These are phyloP conservation scores for Bipolaris cookei DNA, from an alignment of 2,329 filamentous ascomycete genomes.

Conservation along the genomic window DNA sequence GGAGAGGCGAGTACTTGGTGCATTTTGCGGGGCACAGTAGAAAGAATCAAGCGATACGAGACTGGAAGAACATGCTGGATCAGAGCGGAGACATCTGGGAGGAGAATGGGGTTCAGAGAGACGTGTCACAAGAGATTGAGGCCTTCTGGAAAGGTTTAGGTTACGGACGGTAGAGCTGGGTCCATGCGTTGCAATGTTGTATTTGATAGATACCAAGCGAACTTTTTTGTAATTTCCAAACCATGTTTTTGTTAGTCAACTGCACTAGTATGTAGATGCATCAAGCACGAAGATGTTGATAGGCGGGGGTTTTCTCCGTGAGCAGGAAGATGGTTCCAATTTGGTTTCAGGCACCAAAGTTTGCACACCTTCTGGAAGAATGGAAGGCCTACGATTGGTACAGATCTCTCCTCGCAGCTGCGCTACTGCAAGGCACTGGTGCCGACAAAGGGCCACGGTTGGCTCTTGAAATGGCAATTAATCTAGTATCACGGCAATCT, in stretches of 20 bases:
- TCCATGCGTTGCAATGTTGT: neutral
- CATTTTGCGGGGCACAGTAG: constrained; percentile 51
- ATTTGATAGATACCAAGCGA: neutral
- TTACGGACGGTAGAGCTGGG: neutral
- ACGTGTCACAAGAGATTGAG: constrained; percentile 33
- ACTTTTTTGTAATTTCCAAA: neutral
- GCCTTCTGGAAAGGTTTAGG: constrained; percentile 24
- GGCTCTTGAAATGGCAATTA: neutral
- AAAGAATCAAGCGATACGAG: constrained; percentile 45
- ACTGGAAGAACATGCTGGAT: constrained; percentile 38
- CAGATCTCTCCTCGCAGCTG: neutral
- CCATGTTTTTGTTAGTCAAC: too few species aligned
- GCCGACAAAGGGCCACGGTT: too few species aligned
- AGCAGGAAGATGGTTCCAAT: too few species aligned
- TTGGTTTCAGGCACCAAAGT: too few species aligned
- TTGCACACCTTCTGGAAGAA: neutral
- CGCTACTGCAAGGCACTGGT: neutral
- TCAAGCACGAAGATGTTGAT: too few species aligned
- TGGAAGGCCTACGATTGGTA: neutral
- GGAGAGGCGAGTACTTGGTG: constrained; percentile 53
- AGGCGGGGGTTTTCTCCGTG: too few species aligned
- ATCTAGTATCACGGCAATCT: neutral
- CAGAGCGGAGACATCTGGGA: constrained; percentile 32
- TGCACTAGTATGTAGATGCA: too few species aligned
- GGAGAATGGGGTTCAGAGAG: constrained; percentile 30